Evolutionary conservation across 768 basidiomycete genomes (phyloP), one percentile per base, ranked within the genome.

Genomic region (Termitomyces sp.): DNA sequence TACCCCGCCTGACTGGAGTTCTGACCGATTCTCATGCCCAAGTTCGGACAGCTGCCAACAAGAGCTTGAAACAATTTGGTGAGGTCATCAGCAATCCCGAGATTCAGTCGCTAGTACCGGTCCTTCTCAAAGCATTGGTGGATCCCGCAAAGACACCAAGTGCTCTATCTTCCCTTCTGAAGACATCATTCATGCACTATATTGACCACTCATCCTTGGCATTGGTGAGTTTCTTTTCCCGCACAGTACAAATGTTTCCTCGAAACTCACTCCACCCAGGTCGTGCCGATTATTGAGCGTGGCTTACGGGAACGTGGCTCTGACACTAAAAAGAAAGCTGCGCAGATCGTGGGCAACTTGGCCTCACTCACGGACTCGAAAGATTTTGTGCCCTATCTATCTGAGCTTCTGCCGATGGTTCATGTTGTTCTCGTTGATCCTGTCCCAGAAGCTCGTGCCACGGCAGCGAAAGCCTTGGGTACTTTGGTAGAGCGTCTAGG

Each of bases 11-110:
- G 25, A 97, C 95, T 19, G 90, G 86, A 5, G 94, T 97, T 48
- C 77, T 99, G 55, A 98, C 94, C 54, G 97, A 99, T 70, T 95
- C 97, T 5, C 97, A 98, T 75, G 87, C 94, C 14, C 96, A 98
- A 79, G 97, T 99, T 30, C 85, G 93, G 59, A 72, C 83, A 7
- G 86, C 95, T 2, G 97, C 96, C 16, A 98, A 98, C 75, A 89
- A 90, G 72, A 94, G 91, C 70, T 73, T 99, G 72, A 98, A 98
- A 70, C 90, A 92, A 67, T 98, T 99, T 68, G 97, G 97, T 32
- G 97, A 98, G 72, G 97, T 99, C 55, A 94, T 98, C 67, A 94
- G 81, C 70, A 99, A 98, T 65, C 97, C 97, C 0, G 97, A 99
- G 72, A 93, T 98, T 58, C 91, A 96, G 68, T 83, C 84, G 8